Percentiles rank a stretch among this genome's conserved stretches.
phyloP scores from a whole-genome alignment of 2,329 filamentous ascomycete genomes.

The Magnaporthales sp. region DNA sequence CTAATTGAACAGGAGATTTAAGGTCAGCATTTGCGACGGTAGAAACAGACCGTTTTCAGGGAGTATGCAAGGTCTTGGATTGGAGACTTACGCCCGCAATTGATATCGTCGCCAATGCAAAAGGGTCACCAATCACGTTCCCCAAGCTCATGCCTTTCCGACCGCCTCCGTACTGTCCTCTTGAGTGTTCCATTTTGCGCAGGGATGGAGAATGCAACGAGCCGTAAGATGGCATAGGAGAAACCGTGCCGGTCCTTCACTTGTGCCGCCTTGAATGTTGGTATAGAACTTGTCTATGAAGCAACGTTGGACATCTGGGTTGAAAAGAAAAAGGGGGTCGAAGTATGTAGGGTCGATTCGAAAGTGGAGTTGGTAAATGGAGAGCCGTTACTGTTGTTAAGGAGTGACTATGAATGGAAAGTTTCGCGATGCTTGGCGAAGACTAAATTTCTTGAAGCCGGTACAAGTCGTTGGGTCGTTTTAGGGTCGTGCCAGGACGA shows the following conservation, averaged over 20 bases:
- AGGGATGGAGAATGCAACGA: slow-evolving; percentile 66
- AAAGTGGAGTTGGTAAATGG: background rate
- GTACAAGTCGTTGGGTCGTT: background rate
- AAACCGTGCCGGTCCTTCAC: slow-evolving; percentile 10
- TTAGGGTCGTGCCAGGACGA: background rate
- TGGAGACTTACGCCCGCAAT: slow-evolving; percentile 69
- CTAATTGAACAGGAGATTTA: too few relatives aligned
- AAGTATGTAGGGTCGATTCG: background rate
- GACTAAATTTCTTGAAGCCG: background rate
- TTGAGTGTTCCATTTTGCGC: slow-evolving; percentile 70
- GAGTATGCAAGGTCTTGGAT: slow-evolving; percentile 10
- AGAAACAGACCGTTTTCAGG: too few relatives aligned
- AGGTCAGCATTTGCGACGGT: background rate
- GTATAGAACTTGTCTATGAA: background rate
- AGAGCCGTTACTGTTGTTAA: background rate
- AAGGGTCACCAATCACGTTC: slow-evolving; percentile 93
- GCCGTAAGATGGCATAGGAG: slow-evolving; percentile 67
- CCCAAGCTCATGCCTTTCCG: slow-evolving; percentile 62
- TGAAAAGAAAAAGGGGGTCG: background rate
- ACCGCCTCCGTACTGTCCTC: slow-evolving; percentile 43
- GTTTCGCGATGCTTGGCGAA: background rate
- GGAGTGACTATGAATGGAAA: background rate
- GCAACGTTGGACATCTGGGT: background rate
- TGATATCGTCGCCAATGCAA: slow-evolving; percentile 87
- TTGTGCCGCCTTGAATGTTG: background rate